Evolutionary conservation across 2,329 filamentous ascomycete species (phyloP), one percentile per base, ranked within the genome.

Genomic region (Fusarium gaditjirri): DNA sequence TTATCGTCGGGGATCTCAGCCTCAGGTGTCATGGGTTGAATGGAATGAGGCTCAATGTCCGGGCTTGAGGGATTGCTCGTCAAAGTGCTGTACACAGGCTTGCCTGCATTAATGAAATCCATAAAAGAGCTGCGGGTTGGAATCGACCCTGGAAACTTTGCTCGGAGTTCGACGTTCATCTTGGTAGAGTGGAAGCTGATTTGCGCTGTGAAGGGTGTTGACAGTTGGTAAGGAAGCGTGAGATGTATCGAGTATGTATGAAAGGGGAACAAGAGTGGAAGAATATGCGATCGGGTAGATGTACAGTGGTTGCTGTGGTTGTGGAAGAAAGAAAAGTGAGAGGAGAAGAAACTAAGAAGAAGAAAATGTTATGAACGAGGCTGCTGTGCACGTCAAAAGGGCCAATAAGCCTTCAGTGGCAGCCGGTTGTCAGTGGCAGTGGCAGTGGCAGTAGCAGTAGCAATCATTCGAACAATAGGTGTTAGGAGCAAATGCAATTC

Each of bases 131-230:
- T 36, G 23, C 64, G 62, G 10, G 64, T 60, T 19, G 53, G 64
- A 19, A 33, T 60, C 11, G 53, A 47, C 9, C 38, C 39, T 16
- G 23, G 41, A 16, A 66, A 23, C 19, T 38, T 66, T 25, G 58
- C 53, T 25, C 60, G 64, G 8, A 66, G 17, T 27, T 35, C 27
- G 8, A 66, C 39, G 36, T 66, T 35, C 64, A 66, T 60, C 16
- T 23, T 25, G 29, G 21, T 1, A 7, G 25, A 12, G 19, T n/a
- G 7, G 14, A n/a, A 5, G 12, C 27, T 13, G n/a, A 35, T 27
- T 14, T 50, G 36, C 29, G 38, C 13, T 29, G 33, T n/a, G 14
- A 35, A 35, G n/a, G 53, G 14, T 55, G 35, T 56, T 5, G n/a
- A 31, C 12, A 19, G 25, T 25, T 25, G 21, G 9, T 9, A 53